These are phyloP conservation scores for Termitomyces eurrhizus DNA, from an alignment of 768 basidiomycete genomes.

Conservation along the genomic window DNA sequence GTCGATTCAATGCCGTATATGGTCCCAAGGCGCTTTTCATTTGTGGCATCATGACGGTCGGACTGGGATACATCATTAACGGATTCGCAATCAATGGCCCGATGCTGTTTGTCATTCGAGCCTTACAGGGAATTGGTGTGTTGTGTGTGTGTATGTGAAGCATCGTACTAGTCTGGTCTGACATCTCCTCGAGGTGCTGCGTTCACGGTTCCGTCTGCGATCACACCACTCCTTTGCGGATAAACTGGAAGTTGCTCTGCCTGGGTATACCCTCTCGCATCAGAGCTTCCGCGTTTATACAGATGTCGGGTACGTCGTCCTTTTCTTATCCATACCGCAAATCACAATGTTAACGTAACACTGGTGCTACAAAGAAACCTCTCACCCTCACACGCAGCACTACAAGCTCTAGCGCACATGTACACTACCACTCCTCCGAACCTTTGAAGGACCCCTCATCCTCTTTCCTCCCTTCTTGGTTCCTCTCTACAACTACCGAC, in stretches of 20 bases:
- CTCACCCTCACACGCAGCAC: slow-evolving; percentile 37
- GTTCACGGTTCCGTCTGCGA: slow-evolving; percentile 43
- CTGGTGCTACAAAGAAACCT: slow-evolving; percentile 27
- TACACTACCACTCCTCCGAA: slow-evolving; percentile 72
- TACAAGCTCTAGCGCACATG: slow-evolving; percentile 84
- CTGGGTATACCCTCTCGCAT: slow-evolving; percentile 53
- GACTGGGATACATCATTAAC: slow-evolving; percentile 35
- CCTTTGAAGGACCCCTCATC: slow-evolving; percentile 78
- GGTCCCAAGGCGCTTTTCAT: slow-evolving; percentile 36
- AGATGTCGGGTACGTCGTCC: slow-evolving; percentile 49
- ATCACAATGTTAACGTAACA: background rate
- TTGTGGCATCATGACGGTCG: slow-evolving; percentile 34
- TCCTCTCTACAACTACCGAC: slow-evolving; percentile 47
- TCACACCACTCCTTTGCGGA: slow-evolving; percentile 73
- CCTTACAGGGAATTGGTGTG: slow-evolving; percentile 42
- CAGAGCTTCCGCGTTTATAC: slow-evolving; percentile 67
- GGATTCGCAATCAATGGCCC: slow-evolving; percentile 42
- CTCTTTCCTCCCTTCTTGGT: slow-evolving; percentile 63
- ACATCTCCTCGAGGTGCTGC: slow-evolving; percentile 12
- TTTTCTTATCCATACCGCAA: background rate
- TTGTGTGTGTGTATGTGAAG: background rate
- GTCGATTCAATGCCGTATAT: slow-evolving; percentile 29
- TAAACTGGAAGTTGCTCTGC: slow-evolving; percentile 70
- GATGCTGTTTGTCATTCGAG: slow-evolving; percentile 43
- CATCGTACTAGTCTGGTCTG: background rate